Evolutionary conservation across 2,329 filamentous ascomycete genomes (phyloP).

Genomic region (Ceratocystis papillata): DNA sequence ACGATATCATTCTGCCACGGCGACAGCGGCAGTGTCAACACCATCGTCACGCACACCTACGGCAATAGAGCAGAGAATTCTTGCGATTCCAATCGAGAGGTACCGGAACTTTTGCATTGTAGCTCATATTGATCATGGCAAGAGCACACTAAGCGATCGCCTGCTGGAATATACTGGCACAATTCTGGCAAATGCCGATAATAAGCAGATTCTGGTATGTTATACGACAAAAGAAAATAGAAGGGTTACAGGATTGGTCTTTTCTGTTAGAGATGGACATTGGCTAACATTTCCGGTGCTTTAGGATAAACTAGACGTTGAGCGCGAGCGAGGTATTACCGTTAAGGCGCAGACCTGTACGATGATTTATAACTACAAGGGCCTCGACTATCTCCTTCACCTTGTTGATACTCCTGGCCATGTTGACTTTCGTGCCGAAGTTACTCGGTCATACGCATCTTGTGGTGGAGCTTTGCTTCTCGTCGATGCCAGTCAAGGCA

Average conservation of each 20-base stretch:
- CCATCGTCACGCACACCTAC: conserved; percentile 21
- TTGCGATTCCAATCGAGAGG: conserved; percentile 64
- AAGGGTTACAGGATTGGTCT: not conserved
- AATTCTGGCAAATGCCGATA: conserved; percentile 65
- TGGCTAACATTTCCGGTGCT: not conserved
- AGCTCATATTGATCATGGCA: conserved; percentile 97
- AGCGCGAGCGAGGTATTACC: conserved; percentile 90
- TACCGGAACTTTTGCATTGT: conserved; percentile 98
- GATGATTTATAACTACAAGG: conserved; percentile 80
- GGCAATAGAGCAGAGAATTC: conserved; percentile 48
- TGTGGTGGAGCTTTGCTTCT: conserved; percentile 87
- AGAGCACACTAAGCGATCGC: conserved; percentile 87
- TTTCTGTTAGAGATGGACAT: not conserved
- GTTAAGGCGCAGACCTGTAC: conserved; percentile 98
- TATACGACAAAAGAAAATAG: not conserved
- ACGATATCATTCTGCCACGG: conserved; percentile 16
- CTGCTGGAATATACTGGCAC: conserved; percentile 90
- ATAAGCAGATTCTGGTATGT: conserved; percentile 73
- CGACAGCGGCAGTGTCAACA: conserved; percentile 19
- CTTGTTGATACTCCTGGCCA: conserved; percentile 95
- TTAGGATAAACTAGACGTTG: conserved; percentile 85
- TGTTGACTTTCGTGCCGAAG: conserved; percentile 94
- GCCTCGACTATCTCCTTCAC: conserved; percentile 83
- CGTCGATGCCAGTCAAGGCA: conserved; percentile 90
- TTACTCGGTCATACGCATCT: conserved; percentile 88